These are phyloP conservation scores for Pichia cactophila DNA, from an alignment of 1,139 yeast species.

Conservation along the genomic window DNA sequence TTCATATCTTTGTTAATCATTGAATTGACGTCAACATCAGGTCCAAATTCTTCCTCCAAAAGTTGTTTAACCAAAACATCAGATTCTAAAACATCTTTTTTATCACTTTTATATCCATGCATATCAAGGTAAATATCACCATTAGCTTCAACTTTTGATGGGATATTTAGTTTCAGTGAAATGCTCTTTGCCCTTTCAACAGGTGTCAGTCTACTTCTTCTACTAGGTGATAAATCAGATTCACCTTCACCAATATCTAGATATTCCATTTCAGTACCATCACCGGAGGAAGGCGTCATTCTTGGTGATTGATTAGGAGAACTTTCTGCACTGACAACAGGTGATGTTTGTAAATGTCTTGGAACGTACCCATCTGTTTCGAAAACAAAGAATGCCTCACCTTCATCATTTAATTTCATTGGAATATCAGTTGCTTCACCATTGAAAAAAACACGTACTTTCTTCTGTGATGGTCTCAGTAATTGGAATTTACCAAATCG, in stretches of 20 bases:
- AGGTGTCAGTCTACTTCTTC: slow-evolving; percentile 24
- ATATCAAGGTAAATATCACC: slow-evolving; percentile 90
- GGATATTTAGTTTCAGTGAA: slow-evolving; percentile 69
- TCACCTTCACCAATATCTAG: slow-evolving; percentile 27
- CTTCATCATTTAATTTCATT: slow-evolving; percentile 96
- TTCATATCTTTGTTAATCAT: slow-evolving; percentile 56
- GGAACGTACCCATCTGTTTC: slow-evolving; percentile 75
- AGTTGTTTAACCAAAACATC: slow-evolving; percentile 67
- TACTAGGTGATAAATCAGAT: slow-evolving; percentile 10
- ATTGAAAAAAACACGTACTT: slow-evolving; percentile 81
- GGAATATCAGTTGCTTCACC: slow-evolving; percentile 77
- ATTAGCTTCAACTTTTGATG: slow-evolving; percentile 79
- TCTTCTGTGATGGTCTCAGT: slow-evolving; percentile 92
- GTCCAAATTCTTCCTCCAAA: slow-evolving; percentile 61
- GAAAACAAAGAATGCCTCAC: slow-evolving; percentile 96
- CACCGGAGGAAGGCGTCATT: slow-evolving; percentile 16
- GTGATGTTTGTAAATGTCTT: slow-evolving; percentile 76
- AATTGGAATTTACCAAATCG: slow-evolving; percentile 92
- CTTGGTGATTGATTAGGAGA: slow-evolving; percentile 63
- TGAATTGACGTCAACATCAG: slow-evolving; percentile 40
- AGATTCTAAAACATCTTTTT: slow-evolving; percentile 60
- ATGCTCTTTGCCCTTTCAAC: slow-evolving; percentile 62
- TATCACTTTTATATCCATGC: slow-evolving; percentile 92
- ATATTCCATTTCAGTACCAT: slow-evolving; percentile 47
- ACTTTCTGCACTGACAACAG: slow-evolving; percentile 74